A percentile compares a stretch with the other conserved stretches of the same genome.
These are phyloP conservation scores for Neckera pumila DNA, from an alignment of 225 moss, liverwort and hornwort species.

Conservation along the genomic window DNA sequence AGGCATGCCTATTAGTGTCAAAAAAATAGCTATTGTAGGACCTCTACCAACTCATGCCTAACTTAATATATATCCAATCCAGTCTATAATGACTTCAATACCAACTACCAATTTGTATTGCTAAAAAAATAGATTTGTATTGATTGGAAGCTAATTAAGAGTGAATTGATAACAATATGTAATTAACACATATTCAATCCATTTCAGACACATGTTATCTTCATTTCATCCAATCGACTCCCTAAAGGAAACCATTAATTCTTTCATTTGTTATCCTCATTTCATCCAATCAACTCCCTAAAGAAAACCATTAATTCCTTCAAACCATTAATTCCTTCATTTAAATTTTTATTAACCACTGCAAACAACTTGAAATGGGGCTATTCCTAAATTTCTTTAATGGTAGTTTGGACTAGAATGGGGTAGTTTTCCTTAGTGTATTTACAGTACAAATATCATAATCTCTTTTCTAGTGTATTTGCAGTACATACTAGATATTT, in stretches of 20 bases:
- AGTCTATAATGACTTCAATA: too few species aligned
- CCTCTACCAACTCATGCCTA: too few species aligned
- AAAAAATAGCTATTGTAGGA: neutral
- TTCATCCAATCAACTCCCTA: neutral
- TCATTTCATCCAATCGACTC: neutral
- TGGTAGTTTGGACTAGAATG: neutral
- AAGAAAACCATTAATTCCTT: too few species aligned
- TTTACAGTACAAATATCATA: too few species aligned
- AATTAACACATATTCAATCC: neutral
- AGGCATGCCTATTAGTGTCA: accelerated
- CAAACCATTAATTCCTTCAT: neutral
- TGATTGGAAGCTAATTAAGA: neutral
- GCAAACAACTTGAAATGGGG: neutral
- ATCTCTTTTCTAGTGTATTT: too few species aligned
- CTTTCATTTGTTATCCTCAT: neutral
- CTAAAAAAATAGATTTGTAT: too few species aligned
- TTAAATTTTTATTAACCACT: neutral
- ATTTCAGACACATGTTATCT: neutral
- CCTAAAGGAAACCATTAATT: neutral
- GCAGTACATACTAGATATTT: neutral
- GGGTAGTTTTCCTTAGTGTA: neutral
- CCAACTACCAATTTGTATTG: too few species aligned
- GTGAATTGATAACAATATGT: neutral
- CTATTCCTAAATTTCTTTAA: too few species aligned
- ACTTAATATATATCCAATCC: too few species aligned